These are phyloP conservation scores for Calonectria crousiana DNA, from an alignment of 2,329 filamentous ascomycete species.

Conservation along the genomic window DNA sequence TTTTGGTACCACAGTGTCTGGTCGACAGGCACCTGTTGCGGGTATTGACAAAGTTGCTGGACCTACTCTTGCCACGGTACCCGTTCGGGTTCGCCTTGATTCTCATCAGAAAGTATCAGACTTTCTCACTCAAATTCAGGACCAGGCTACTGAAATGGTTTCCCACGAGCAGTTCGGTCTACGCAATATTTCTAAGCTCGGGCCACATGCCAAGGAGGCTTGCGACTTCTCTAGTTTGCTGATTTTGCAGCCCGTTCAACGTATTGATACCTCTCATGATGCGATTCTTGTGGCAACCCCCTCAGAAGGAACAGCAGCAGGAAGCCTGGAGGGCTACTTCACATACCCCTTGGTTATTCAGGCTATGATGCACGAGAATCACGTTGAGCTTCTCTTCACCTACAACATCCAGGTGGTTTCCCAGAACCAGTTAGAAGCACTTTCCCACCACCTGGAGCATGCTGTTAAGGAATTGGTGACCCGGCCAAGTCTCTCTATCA, in stretches of 20 bases:
- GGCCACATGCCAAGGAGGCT: background rate
- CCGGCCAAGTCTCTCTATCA: background rate
- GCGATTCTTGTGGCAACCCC: background rate
- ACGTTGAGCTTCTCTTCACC: background rate
- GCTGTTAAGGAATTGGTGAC: background rate
- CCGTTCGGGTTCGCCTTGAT: background rate
- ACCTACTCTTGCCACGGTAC: conserved; percentile 6
- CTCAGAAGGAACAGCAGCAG: background rate
- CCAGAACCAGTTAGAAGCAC: background rate
- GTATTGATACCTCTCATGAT: background rate
- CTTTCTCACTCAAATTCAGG: background rate
- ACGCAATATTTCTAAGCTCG: background rate
- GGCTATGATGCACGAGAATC: background rate
- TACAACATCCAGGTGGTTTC: background rate
- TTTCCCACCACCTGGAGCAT: background rate
- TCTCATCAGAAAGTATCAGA: background rate
- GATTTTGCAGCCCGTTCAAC: background rate
- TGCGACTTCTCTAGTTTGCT: conserved; percentile 2
- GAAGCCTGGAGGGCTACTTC: background rate
- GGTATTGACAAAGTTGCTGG: conserved; percentile 13
- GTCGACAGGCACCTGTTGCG: background rate
- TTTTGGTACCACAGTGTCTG: conserved; percentile 11
- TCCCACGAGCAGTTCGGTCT: conserved; percentile 9
- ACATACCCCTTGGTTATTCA: conserved; percentile 1
- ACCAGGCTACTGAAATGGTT: conserved; percentile 6